phyloP scores from a whole-genome alignment of 192 early-diverging fungal genomes.

The Funneliformis geosporum region DNA sequence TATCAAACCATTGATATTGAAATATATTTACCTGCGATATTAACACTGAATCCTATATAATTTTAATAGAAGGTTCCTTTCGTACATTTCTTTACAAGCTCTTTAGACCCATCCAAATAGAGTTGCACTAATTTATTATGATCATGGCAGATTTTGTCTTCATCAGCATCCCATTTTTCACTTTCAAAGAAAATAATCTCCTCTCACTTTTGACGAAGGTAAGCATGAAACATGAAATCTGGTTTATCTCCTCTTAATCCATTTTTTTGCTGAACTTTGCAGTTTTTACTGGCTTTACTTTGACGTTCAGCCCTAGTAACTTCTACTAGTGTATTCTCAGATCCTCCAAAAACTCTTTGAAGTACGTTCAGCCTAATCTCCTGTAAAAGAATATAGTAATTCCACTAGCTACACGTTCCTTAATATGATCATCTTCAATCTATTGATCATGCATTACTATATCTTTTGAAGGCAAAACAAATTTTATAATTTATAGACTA shows the following conservation, averaged over 20 bases:
- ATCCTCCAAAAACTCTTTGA: neutral
- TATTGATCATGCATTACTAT: conserved; percentile 22
- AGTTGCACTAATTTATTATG: neutral
- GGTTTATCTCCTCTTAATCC: no score
- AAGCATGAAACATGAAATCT: no score
- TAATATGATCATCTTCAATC: conserved; percentile 14
- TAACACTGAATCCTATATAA: neutral
- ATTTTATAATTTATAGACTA: neutral
- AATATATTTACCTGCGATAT: neutral
- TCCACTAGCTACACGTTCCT: neutral
- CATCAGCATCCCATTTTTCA: no score
- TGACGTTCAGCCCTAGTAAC: no score
- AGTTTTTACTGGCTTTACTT: no score
- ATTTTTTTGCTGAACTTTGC: no score
- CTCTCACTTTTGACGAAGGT: no score
- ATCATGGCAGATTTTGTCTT: no score
- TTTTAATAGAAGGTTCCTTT: neutral
- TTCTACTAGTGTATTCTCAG: no score
- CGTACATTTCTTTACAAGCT: neutral
- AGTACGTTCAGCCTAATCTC: conserved; percentile 10
- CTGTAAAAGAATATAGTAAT: conserved; percentile 22
- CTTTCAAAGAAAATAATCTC: no score
- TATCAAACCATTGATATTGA: neutral
- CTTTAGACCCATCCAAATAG: neutral
- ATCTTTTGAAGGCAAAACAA: neutral